Base-by-base conservation (phyloP, 768 basidiomycete genomes). In the Mrakia hoshinonis region DNA sequence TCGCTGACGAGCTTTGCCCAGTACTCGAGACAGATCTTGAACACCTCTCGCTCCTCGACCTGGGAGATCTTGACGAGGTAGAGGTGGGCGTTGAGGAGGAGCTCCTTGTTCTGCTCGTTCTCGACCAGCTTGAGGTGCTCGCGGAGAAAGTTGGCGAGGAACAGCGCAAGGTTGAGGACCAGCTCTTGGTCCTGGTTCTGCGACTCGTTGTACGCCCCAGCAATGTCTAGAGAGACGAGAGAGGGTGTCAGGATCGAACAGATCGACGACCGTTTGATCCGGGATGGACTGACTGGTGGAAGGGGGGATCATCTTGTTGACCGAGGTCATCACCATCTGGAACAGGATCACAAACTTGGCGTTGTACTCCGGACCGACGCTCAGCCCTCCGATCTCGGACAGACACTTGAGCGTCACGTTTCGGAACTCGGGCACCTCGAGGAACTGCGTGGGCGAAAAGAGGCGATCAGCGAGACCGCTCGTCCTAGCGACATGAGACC, bases 41-140 rank as follows among this genome's bases (percentile, higher is more conserved):
- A 98, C 74, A 99, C 90, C 80, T 99, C 96, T 65, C 95, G 88
- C 78, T 99, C 96, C 76, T 99, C 95, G 46, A 99, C 96, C 75
- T 93, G 92, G 0, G 92, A 94, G 47, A 99, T 87, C 81, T 97
- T 98, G 78, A 98, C 91, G 86, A 99, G 92, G 81, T 98, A 99
- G 36, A 95, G 82, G 80, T 99, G 95, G 0, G 95, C 94, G 78
- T 98, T 99, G 66, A 97, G 85, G 34, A 99, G 83, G 0, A 98
- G 89, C 76, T 95, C 92, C 62, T 90, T 91, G 77, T 95, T 90
- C 54, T 85, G 81, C 74, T 91, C 89, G 11, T 89, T 91, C 81
- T 99, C 96, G 61, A 99, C 89, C n/a, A 90, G 87, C 48, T 90
- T 90, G 36, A 97, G 85, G 77, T 99, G 96, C 74, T 87, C 89